phyloP scores from a whole-genome alignment of 345 rosid genomes.

The Linum tenue region DNA sequence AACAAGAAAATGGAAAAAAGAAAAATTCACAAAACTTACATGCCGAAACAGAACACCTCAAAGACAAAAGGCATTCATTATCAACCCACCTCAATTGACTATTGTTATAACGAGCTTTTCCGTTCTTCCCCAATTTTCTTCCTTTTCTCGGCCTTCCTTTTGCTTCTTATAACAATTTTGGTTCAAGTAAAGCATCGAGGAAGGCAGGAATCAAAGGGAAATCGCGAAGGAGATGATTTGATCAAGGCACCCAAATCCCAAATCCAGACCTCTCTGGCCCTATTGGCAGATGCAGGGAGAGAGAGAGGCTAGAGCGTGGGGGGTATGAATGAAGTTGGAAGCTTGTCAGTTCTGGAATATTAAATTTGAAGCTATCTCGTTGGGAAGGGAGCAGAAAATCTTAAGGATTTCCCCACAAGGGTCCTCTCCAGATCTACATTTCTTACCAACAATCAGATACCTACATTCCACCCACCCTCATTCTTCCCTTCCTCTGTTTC shows the following conservation, averaged over 20 bases:
- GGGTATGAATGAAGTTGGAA: slow-evolving; percentile 19
- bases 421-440: no score
- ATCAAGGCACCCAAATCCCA: no score
- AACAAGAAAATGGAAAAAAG: background rate
- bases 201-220: background rate
- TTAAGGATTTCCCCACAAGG: no score
- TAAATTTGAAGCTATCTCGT: slow-evolving; percentile 22
- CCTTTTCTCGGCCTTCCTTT: background rate
- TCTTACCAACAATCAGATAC: slow-evolving; percentile 17
- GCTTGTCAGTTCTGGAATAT: slow-evolving; percentile 16
- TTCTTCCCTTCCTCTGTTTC: background rate
- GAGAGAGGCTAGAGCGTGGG: slow-evolving; percentile 14
- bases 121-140: background rate
- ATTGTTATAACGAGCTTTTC: background rate
- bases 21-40: background rate
- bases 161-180: no score
- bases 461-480: slow-evolving; percentile 29
- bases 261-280: no score
- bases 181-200: background rate
- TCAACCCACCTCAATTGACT: background rate
- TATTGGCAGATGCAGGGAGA: background rate
- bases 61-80: background rate
- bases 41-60: background rate
- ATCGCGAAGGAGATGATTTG: background rate
- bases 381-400: slow-evolving; percentile 2